Evolutionary conservation across 2,329 filamentous ascomycete genomes (phyloP), one percentile per base, ranked within the genome.

Genomic region (Daldinia eschscholtzii): DNA sequence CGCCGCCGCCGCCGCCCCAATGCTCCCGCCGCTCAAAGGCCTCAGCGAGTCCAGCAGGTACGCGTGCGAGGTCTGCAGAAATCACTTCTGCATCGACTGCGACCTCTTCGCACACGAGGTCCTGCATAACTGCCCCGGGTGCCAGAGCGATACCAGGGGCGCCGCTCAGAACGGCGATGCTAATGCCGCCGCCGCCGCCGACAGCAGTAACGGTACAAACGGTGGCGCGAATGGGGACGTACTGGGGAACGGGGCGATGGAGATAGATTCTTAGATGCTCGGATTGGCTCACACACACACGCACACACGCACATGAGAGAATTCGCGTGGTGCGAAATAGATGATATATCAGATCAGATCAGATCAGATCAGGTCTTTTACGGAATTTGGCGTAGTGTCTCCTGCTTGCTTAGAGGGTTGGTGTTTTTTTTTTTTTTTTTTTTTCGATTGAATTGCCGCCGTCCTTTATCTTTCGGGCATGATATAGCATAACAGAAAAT

Each of bases 51-150:
- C 92, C 77, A 90, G 92, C 55, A 85, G 96, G 58, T 99, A 99
- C 78, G 93, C 92, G 66, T 99, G 96, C 79, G 88, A 91, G 73
- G 90, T 91, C n/a, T 99, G 96, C 80, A 82, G 87, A 2, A 90
- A 92, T 67, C 95, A 98, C 81, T 99, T 98, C 79, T 99, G 96
- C 83, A 97, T 99, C 72, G 96, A 99, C 79, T 99, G 96, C 79
- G 96, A 99, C 79, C 89, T 98, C 26, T 98, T 96, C 81, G 92
- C 93, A 26, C 96, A 99, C 79, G 94, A 98, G 81, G 89, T 97
- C 12, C 88, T 97, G 58, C 95, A 99, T 79, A 98, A 98, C 80
- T 99, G 96, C 76, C 94, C 96, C 0, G 95, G 95, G 0, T 99
- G 96, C 79, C 91, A 89, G 79, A 87, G 86, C 75, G 83, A 84